phyloP scores from a whole-genome alignment of 2,329 filamentous ascomycete genomes.

The Colletotrichum musae region DNA sequence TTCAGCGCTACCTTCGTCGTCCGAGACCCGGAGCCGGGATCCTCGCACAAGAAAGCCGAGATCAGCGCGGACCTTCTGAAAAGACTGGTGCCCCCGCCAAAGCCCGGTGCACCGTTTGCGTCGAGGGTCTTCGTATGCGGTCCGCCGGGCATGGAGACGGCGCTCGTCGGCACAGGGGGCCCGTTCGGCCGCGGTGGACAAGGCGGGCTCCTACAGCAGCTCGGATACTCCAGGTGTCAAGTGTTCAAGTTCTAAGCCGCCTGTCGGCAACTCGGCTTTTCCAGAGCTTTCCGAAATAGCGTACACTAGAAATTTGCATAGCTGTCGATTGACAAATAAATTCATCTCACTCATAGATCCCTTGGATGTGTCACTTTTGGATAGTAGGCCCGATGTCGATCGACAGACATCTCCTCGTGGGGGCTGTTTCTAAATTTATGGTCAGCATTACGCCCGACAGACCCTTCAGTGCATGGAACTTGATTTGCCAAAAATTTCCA shows the following conservation, averaged over 20 bases:
- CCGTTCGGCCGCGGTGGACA: neutral
- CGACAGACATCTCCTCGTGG: too few species aligned
- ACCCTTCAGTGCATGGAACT: too few species aligned
- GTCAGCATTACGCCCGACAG: too few species aligned
- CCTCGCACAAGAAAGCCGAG: slow-evolving; percentile 65
- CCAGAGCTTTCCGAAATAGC: neutral
- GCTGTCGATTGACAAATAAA: neutral
- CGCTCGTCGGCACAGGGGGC: slow-evolving; percentile 62
- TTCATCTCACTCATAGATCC: neutral
- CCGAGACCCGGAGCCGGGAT: slow-evolving; percentile 59
- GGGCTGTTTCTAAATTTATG: too few species aligned
- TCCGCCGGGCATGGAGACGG: slow-evolving; percentile 75
- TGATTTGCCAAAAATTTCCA: too few species aligned
- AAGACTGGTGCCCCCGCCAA: slow-evolving; percentile 57
- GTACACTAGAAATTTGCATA: neutral
- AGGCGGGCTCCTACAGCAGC: neutral
- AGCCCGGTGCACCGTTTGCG: slow-evolving; percentile 43
- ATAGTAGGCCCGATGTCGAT: too few species aligned
- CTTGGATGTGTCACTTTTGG: neutral
- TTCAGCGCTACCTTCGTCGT: slow-evolving; percentile 73
- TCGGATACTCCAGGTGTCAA: neutral
- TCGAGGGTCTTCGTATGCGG: slow-evolving; percentile 78
- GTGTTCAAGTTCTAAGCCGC: neutral
- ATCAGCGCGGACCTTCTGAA: slow-evolving; percentile 70
- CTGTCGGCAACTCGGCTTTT: neutral